Conservation (phyloP, 192 early-diverging fungal species). For the Ambispora gerdemannii region DNA sequence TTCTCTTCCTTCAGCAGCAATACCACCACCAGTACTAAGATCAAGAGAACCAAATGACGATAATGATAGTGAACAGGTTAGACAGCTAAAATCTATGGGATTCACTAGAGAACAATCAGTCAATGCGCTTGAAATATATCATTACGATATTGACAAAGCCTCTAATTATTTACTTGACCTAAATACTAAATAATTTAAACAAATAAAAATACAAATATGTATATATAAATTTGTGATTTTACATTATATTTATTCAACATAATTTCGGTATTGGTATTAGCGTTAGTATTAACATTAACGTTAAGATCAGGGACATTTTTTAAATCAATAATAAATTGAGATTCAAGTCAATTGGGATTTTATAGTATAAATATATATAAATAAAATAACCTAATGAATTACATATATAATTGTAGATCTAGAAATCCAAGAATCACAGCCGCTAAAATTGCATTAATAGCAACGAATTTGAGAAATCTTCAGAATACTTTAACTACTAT, state of each 20-base stretch:
- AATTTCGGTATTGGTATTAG: no score
- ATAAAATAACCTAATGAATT: no score
- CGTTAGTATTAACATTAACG: no score
- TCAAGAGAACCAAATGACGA: background rate
- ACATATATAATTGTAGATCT: no score
- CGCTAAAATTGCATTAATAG: no score
- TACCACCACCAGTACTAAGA: background rate
- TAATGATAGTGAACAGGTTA: conserved; percentile 30
- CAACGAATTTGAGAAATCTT: no score
- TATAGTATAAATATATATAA: no score
- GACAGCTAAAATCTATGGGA: conserved; percentile 64
- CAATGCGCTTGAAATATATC: conserved; percentile 63
- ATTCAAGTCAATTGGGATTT: no score
- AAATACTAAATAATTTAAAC: conserved; percentile 27
- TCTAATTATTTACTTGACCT: conserved; percentile 70
- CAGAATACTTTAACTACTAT: no score
- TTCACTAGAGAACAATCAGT: conserved; percentile 62
- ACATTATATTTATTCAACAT: background rate
- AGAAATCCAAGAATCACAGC: no score
- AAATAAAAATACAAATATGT: background rate
- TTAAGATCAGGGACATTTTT: no score
- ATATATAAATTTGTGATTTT: background rate
- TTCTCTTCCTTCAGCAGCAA: background rate
- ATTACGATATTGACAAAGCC: conserved; percentile 71
- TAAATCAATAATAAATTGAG: no score